Conservation (phyloP, 2,329 filamentous ascomycete genomes). For the Coccinonectria pachysandricola region DNA sequence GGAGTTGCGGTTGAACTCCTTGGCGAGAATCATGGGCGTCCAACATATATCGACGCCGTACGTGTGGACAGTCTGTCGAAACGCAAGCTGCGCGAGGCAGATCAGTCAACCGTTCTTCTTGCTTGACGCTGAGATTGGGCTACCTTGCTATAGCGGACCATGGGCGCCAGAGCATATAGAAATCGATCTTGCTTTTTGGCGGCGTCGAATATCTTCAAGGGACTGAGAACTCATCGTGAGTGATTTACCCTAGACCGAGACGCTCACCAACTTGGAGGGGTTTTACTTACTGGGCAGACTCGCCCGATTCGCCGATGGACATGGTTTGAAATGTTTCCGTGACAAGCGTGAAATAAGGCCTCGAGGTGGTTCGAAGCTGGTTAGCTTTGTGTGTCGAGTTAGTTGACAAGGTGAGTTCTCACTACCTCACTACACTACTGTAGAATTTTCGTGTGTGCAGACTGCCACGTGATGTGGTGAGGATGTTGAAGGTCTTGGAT, state of each 20-base stretch:
- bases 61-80: conserved; percentile 54
- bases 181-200: conserved; percentile 42
- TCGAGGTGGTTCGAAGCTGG: too few relatives aligned
- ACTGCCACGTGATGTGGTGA: conserved; percentile 6
- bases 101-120: too few relatives aligned
- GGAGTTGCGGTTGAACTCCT: conserved; percentile 54
- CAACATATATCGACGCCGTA: conserved; percentile 59
- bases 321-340: too few relatives aligned
- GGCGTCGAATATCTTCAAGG: conserved; percentile 48
- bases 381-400: background rate
- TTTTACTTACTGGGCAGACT: conserved; percentile 14
- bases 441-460: conserved; percentile 4
- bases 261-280: too few relatives aligned
- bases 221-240: conserved; percentile 35
- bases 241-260: conserved; percentile 13
- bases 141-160: conserved; percentile 56
- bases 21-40: conserved; percentile 63
- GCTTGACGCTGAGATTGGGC: too few relatives aligned
- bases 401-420: too few relatives aligned
- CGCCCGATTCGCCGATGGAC: conserved; percentile 9
- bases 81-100: conserved; percentile 47
- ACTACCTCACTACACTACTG: too few relatives aligned
- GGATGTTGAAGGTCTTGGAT: too few relatives aligned
- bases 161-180: conserved; percentile 52
- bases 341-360: too few relatives aligned